Evolutionary conservation across 805 yeast species (phyloP).

Genomic region (Nakazawaea molendinolei): DNA sequence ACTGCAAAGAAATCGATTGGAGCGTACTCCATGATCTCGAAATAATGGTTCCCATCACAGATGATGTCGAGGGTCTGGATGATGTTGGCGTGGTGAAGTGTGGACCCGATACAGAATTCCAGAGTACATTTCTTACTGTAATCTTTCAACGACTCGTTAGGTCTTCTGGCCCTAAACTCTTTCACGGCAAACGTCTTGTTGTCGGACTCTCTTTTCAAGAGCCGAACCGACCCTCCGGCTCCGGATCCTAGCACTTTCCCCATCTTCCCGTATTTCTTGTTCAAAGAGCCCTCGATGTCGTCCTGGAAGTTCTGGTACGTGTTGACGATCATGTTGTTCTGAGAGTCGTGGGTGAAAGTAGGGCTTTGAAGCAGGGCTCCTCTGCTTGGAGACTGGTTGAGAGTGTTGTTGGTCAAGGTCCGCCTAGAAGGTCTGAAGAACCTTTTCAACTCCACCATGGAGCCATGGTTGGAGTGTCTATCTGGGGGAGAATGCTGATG

Average conservation of each 20-base stretch:
- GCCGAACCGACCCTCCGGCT: constrained; percentile 82
- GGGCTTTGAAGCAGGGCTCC: constrained; percentile 22
- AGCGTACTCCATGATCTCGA: constrained; percentile 81
- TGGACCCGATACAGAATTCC: constrained; percentile 83
- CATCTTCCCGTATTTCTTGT: constrained; percentile 61
- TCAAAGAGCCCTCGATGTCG: constrained; percentile 46
- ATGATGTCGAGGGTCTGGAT: constrained; percentile 74
- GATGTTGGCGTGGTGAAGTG: constrained; percentile 74
- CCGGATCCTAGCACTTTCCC: constrained; percentile 79
- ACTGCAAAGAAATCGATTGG: constrained; percentile 82
- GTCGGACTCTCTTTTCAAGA: constrained; percentile 62
- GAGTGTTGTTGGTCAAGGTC: constrained; percentile 18
- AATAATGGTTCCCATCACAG: constrained; percentile 62
- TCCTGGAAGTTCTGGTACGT: constrained; percentile 32
- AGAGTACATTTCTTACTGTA: constrained; percentile 84
- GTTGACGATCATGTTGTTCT: constrained; percentile 32
- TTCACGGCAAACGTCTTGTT: constrained; percentile 75
- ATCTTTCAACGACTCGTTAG: constrained; percentile 65
- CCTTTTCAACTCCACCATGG: constrained; percentile 69
- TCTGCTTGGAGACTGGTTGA: constrained; percentile 27
- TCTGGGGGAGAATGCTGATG: background rate
- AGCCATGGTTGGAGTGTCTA: constrained; percentile 24
- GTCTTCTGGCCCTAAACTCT: constrained; percentile 68
- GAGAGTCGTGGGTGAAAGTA: constrained; percentile 31
- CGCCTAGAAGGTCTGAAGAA: constrained; percentile 55